Percentiles rank a stretch among this genome's conserved stretches.
phyloP scores from a whole-genome alignment of 768 basidiomycete species.

The Hemileccinum impolitum region DNA sequence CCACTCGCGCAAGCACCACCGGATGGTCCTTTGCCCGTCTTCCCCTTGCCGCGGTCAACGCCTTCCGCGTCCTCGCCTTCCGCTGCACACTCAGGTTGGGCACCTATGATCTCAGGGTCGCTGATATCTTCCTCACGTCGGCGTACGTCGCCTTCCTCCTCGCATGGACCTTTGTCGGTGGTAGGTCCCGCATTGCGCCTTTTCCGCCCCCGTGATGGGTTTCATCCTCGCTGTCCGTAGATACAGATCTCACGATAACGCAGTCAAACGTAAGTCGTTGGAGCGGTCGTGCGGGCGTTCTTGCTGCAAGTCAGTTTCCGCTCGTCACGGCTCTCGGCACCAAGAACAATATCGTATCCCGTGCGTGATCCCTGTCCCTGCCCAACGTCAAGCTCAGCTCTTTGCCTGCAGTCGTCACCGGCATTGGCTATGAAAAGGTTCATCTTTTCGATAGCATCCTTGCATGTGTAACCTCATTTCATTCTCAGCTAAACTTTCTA shows the following conservation, averaged over 20 bases:
- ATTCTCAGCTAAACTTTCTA: slow-evolving; percentile 35
- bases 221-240: slow-evolving; percentile 6
- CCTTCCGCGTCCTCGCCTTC: slow-evolving; percentile 49
- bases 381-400: background rate
- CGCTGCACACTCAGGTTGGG: slow-evolving; percentile 47
- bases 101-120: slow-evolving; percentile 35
- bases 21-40: slow-evolving; percentile 38
- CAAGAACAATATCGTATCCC: slow-evolving; percentile 47
- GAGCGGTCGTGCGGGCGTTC: slow-evolving; percentile 27
- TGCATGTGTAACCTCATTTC: slow-evolving; percentile 1
- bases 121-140: slow-evolving; percentile 45
- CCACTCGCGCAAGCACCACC: slow-evolving; percentile 9
- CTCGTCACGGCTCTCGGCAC: slow-evolving; percentile 45
- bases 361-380: slow-evolving; percentile 17
- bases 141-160: slow-evolving; percentile 46
- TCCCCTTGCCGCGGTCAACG: slow-evolving; percentile 37
- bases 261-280: slow-evolving; percentile 20
- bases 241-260: background rate
- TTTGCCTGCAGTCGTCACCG: slow-evolving; percentile 23
- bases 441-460: background rate
- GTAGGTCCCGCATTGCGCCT: slow-evolving; percentile 32
- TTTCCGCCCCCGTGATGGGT: background rate
- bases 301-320: slow-evolving; percentile 39
- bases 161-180: slow-evolving; percentile 41
- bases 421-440: slow-evolving; percentile 29